Percentiles rank a stretch among this genome's conserved stretches.
Conservation (phyloP, 371 early-diverging fungal genomes). For the Saksenaea vasiformis region DNA sequence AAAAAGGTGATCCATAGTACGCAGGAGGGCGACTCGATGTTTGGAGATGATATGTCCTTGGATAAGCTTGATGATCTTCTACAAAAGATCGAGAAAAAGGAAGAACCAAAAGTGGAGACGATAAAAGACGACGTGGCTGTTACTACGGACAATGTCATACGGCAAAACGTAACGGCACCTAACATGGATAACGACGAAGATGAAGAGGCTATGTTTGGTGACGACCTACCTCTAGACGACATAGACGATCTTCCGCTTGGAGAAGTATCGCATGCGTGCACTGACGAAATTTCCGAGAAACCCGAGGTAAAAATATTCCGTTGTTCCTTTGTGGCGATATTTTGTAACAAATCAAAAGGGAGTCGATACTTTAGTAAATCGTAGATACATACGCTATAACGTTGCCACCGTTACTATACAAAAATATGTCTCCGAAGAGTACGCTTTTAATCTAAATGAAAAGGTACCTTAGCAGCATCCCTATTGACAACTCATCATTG, state of each 20-base stretch:
- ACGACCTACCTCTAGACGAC: constrained; percentile 39
- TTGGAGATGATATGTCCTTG: constrained; percentile 22
- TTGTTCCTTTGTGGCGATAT: not conserved
- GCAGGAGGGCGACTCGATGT: constrained; percentile 19
- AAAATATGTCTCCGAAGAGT: not conserved
- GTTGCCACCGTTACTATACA: constrained; percentile 8
- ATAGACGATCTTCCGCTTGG: constrained; percentile 14
- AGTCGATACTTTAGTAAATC: not conserved
- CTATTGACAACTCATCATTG: not conserved
- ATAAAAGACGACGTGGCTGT: not conserved
- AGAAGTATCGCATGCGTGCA: not conserved
- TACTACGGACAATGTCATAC: not conserved
- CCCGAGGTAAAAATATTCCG: not conserved
- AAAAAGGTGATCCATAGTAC: not conserved
- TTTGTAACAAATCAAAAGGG: not conserved
- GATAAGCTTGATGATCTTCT: constrained; percentile 14
- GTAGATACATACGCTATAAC: constrained; percentile 16
- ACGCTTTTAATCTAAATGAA: not conserved
- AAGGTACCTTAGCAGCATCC: constrained; percentile 10
- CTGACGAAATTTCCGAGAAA: not conserved
- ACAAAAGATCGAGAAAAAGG: not conserved
- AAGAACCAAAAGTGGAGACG: not conserved
- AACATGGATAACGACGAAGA: not conserved
- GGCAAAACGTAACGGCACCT: not conserved
- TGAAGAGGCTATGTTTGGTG: constrained; percentile 46